Evolutionary conservation across 148 eudicot genomes (phyloP), one percentile per base, ranked within the genome.

Genomic region (Persicaria tinctoria): DNA sequence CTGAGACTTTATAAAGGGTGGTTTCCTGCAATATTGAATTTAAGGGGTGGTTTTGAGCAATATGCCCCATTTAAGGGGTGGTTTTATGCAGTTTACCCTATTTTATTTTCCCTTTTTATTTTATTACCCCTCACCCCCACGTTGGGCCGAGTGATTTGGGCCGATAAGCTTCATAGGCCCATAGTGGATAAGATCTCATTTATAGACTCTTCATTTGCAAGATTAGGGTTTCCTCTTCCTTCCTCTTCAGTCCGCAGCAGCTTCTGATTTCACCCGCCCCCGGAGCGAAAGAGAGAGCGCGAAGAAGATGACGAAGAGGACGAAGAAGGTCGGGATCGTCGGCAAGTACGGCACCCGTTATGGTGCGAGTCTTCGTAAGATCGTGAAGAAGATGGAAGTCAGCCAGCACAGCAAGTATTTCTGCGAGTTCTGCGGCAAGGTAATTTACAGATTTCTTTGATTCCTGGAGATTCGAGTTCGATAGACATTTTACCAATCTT

Each of bases 401-500:
- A 87, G 91, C 20, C 97, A 93, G 78, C 97, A 93, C 89, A 90
- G 96, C 91, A 93, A 93, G 77, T 93, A 89, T 82, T 90, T 93
- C 84, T 93, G 97, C 54, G 97, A 93, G 87, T 93, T 93, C 80
- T 93, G 97, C 46, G 97, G 97, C 57, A 93, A 93, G 97, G 97
- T 90, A 75, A 45, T 49, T 18, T 47, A 4, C 16, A 0, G 0
- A 13, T 72, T 63, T 50, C 45, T n/a, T 6, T 38, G 7, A 6
- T 46, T 47, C 27, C 3, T 1, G 12, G 47, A 32, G n/a, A 38
- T 16, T 47, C 9, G 13, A 57, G 12, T 0, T 5, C 3, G 5
- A 14, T 14, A 20, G 63, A 20, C 5, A 5, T 57, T 57, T 32
- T 32, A 32, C 41, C 2, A 32, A 32, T 0, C 41, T 9, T 1